phyloP scores from a whole-genome alignment of 108 stramenopile genomes.

The Pseudonitzschia multiseries region DNA sequence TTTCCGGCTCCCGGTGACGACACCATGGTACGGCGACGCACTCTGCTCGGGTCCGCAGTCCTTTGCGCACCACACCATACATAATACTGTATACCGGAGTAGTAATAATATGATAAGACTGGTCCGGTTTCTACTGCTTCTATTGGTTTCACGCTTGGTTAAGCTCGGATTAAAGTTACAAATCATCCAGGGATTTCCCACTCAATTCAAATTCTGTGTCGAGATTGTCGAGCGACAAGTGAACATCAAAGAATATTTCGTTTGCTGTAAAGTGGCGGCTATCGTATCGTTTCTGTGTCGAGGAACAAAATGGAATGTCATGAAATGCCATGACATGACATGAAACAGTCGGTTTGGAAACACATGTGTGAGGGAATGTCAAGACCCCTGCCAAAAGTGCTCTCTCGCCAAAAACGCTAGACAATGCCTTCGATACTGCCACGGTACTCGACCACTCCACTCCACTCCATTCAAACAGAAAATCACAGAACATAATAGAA shows the following conservation, averaged over 20 bases:
- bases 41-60: not conserved
- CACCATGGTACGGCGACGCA: too few relatives aligned
- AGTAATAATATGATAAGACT: too few relatives aligned
- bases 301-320: not conserved
- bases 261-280: constrained; percentile 47
- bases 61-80: not conserved
- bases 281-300: constrained; percentile 49
- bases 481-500: too few relatives aligned
- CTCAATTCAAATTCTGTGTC: constrained; percentile 55
- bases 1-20: not conserved
- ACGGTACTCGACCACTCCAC: too few relatives aligned
- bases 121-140: too few relatives aligned
- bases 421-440: too few relatives aligned
- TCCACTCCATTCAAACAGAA: too few relatives aligned
- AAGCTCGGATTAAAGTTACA: too few relatives aligned
- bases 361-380: not conserved
- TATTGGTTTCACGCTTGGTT: too few relatives aligned
- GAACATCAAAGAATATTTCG: constrained; percentile 68
- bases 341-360: constrained; percentile 6
- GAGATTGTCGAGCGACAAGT: constrained; percentile 36
- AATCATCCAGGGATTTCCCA: constrained; percentile 44
- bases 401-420: too few relatives aligned
- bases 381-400: too few relatives aligned
- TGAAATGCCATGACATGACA: not conserved
- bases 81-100: too few relatives aligned